Evolutionary conservation across 495 filamentous ascomycete species (phyloP), one percentile per base, ranked within the genome.

Genomic region (Echria macrotheca): DNA sequence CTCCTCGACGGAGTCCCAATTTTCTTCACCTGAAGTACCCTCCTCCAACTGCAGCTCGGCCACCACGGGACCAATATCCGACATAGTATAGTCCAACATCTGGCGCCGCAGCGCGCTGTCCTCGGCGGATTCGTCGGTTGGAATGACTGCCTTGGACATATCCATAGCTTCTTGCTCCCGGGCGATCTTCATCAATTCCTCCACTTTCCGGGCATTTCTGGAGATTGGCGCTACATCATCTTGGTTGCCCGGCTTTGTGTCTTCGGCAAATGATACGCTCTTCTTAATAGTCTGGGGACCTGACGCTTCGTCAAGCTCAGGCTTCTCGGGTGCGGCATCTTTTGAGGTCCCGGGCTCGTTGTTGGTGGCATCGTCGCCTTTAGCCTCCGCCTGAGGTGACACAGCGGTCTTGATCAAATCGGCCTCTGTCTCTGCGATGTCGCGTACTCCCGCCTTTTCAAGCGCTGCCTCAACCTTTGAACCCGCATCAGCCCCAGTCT

Each of bases 41-140:
- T 90, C 86, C 38, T 95, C 88, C 10, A 98, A 60, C 47, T 93
- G 79, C 25, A 98, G 73, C 68, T 96, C 89, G n/a, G 91, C 91
- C 5, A 98, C 91, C 2, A 98, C 85, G 19, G 87, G 78, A 1
- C 87, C 87, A 45, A 98, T 82, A 55, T 96, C 90, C 18, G 67
- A 72, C 64, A 93, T 79, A 38, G 83, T 83, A 57, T 96, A 97
- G 50, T 86, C 73, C n/a, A 96, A 68, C 93, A 98, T 97, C 55
- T 96, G 81, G 45, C 84, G 80, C 9, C 94, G 86, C 2, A 95
- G 65, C n/a, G 72, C 71, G 8, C 86, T 83, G 59, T 95, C 91
- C 53, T 95, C 90, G 3, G 73, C 65, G 0, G 86, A 79, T 57
- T 98, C 94, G 45, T 86, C 73, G 0, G 80, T 66, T 5, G 73